A percentile compares a stretch with the other conserved stretches of the same genome.
Evolutionary conservation across 306 rosid genomes (phyloP).

Genomic region (Vigna radiata): DNA sequence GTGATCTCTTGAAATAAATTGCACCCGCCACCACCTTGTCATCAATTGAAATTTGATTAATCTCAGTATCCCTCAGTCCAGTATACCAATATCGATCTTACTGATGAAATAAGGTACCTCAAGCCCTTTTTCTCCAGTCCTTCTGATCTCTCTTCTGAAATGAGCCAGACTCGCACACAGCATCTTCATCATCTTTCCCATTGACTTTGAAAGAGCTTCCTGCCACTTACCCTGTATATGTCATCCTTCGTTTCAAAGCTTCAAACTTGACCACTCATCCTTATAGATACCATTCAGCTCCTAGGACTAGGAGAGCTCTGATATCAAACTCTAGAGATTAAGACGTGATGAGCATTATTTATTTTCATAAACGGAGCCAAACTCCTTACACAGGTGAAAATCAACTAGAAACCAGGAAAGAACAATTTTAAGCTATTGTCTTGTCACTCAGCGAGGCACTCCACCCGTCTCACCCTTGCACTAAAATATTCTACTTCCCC

Average conservation of each 20-base stretch:
- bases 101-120: neutral
- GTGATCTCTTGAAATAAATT: neutral
- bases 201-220: neutral
- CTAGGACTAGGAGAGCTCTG: neutral
- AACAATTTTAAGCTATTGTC: neutral
- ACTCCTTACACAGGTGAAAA: neutral
- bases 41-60: neutral
- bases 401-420: neutral
- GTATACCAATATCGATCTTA: neutral
- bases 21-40: neutral
- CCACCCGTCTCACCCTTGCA: neutral
- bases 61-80: neutral
- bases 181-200: neutral
- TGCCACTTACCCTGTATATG: neutral
- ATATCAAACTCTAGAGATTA: neutral
- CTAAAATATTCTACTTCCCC: neutral
- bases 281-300: neutral
- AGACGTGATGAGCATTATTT: neutral
- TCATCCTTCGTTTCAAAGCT: neutral
- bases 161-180: neutral
- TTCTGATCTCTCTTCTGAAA: neutral
- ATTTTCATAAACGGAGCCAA: neutral
- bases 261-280: neutral
- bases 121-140: neutral
- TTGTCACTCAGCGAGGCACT: neutral